These are phyloP conservation scores for Mariannaea elegans DNA, from an alignment of 2,329 filamentous ascomycete species.

Conservation along the genomic window DNA sequence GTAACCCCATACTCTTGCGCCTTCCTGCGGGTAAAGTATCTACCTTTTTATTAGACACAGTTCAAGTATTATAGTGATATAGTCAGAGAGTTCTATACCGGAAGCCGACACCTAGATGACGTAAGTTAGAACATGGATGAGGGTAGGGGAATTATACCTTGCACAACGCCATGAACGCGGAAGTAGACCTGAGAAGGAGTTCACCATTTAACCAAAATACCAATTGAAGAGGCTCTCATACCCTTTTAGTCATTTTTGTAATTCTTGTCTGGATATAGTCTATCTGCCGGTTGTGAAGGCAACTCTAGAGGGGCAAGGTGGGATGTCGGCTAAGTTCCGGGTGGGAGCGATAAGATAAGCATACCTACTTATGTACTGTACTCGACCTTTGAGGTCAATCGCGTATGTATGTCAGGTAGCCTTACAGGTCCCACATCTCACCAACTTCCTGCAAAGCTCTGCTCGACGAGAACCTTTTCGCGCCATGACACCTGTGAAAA, in stretches of 20 bases:
- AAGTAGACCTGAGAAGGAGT: slow-evolving; percentile 62
- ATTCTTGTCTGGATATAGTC: not conserved
- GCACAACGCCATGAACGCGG: slow-evolving; percentile 72
- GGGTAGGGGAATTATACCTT: slow-evolving; percentile 60
- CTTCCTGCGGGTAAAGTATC: slow-evolving; percentile 63
- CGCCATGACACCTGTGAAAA: slow-evolving; percentile 1
- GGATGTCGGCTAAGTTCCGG: not conserved
- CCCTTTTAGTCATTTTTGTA: slow-evolving; percentile 47
- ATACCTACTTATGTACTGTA: too few species aligned
- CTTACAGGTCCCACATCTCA: too few species aligned
- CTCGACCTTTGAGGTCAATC: too few species aligned
- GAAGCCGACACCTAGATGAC: slow-evolving; percentile 62
- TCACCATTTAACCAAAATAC: not conserved
- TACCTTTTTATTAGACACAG: slow-evolving; percentile 36
- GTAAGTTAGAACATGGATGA: slow-evolving; percentile 35
- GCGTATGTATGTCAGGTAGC: too few species aligned
- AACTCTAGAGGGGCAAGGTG: not conserved
- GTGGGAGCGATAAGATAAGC: not conserved
- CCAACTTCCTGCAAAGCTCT: not conserved
- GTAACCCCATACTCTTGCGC: slow-evolving; percentile 61
- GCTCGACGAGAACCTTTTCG: too few species aligned
- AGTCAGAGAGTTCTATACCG: slow-evolving; percentile 47
- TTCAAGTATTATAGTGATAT: not conserved
- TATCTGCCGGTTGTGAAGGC: not conserved
- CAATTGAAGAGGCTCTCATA: slow-evolving; percentile 25